phyloP scores from a whole-genome alignment of 257 asterid species.

The Ehretia macrophylla region DNA sequence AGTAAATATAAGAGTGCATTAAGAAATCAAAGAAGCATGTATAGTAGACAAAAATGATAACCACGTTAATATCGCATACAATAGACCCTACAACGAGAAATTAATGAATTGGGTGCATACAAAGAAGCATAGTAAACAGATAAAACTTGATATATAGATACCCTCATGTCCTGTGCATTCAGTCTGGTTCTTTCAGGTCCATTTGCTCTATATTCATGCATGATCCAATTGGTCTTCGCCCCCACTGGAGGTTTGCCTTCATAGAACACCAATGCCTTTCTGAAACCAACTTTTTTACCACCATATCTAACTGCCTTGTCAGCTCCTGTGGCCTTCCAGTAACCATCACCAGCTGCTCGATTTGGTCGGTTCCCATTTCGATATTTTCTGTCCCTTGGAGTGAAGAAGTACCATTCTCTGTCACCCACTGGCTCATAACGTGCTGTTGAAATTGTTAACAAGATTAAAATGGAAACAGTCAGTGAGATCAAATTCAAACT shows the following conservation, averaged over 20 bases:
- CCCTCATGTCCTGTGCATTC: slow-evolving; percentile 3
- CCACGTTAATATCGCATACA: too few species aligned
- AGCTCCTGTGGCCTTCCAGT: slow-evolving; percentile 35
- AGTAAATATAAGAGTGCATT: too few species aligned
- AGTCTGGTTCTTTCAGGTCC: background rate
- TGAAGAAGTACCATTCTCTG: slow-evolving; percentile 26
- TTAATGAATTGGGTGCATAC: too few species aligned
- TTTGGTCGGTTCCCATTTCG: slow-evolving; percentile 14
- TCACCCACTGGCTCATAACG: background rate
- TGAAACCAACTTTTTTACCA: background rate
- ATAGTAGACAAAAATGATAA: too few species aligned
- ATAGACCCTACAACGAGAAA: too few species aligned
- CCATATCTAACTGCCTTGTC: background rate
- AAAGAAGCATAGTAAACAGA: too few species aligned
- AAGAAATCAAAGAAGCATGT: too few species aligned
- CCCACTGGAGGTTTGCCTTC: slow-evolving; percentile 11
- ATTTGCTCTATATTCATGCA: slow-evolving; percentile 18
- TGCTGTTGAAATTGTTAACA: background rate
- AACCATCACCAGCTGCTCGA: slow-evolving; percentile 22
- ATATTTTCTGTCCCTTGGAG: slow-evolving; percentile 29
- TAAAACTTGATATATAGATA: too few species aligned
- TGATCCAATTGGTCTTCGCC: slow-evolving; percentile 20
- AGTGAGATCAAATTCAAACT: too few species aligned
- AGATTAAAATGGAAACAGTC: too few species aligned
- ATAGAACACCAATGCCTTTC: slow-evolving; percentile 21